Evolutionary conservation across 306 rosid genomes (phyloP), one percentile per base, ranked within the genome.

Genomic region (Gillenia trifoliata): DNA sequence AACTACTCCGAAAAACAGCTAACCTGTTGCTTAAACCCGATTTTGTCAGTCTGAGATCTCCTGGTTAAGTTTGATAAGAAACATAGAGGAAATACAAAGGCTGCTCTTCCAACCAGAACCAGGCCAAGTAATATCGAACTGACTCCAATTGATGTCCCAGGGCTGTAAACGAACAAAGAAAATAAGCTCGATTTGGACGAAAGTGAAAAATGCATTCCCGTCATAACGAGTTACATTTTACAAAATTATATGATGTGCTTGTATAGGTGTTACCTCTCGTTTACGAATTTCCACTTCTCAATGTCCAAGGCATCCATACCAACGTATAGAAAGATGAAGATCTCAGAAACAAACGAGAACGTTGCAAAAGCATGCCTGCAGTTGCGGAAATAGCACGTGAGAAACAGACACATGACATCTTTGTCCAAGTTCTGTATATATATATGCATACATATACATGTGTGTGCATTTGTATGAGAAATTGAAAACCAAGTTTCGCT

Each of bases 241-340:
- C 17, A 16, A 16, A 47, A 47, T 47, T 47, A 47, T 16, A 47
- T 16, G 25, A 54, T 38, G 66, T 20, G 19, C 22, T 5, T 23
- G 19, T 17, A 75, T 15, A 65, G 26, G 16, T 41, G 7, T 67
- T 79, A 89, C 93, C 91, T 86, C 30, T 77, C 40, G 55, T 72
- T 23, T 23, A 82, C 91, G 60, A 77, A 55, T 61, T 20, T 81
- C 88, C 91, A 86, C 81, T 86, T 89, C 75, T 89, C 91, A 0
- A 83, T 83, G 79, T 89, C 93, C 86, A 86, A 54, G 80, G 93
- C 89, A 81, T 89, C 90, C 93, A 89, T 86, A 40, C 90, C 93
- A 49, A 89, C 93, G 66, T 89, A 89, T 17, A 89, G 74, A 83
- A 89, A 89, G 76, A 86, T 86, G 84, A 89, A 83, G 66, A 79